Conservation (phyloP, 768 basidiomycete genomes). For the Fomitopsis pulvina region DNA sequence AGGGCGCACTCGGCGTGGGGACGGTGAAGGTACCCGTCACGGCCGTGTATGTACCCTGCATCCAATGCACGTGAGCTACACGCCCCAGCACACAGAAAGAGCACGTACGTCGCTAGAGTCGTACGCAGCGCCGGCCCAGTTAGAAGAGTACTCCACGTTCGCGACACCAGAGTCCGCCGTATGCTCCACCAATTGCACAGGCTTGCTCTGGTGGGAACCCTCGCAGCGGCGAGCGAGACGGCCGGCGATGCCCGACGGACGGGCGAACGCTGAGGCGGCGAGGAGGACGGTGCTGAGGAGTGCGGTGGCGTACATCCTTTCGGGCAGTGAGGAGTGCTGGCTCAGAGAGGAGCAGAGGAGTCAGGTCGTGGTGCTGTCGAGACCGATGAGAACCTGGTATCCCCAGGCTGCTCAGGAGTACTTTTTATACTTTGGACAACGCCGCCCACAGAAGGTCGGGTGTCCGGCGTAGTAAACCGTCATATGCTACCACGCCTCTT, state of each 20-base stretch:
- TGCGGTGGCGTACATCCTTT: constrained; percentile 14
- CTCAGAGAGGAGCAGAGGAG: constrained; percentile 4
- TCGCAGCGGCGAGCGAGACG: constrained; percentile 18
- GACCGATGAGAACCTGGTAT: neutral
- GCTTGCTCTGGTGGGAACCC: constrained; percentile 12
- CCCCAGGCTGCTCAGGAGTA: neutral
- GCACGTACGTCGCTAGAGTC: constrained; percentile 18
- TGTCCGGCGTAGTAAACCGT: too few relatives aligned
- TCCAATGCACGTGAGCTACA: neutral
- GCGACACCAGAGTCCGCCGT: constrained; percentile 12
- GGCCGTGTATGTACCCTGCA: constrained; percentile 27
- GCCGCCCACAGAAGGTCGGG: too few relatives aligned
- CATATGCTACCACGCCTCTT: too few relatives aligned
- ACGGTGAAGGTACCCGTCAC: constrained; percentile 31
- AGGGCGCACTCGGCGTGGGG: constrained; percentile 24
- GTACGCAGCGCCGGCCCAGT: constrained; percentile 32
- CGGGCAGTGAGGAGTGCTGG: too few relatives aligned
- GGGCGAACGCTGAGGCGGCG: constrained; percentile 19
- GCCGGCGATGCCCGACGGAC: constrained; percentile 10
- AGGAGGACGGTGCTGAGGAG: constrained; percentile 18
- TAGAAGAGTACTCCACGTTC: constrained; percentile 25
- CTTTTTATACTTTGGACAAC: too few relatives aligned
- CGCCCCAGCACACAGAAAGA: neutral
- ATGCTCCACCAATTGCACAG: neutral
- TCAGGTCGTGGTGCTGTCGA: neutral